Percentiles rank a stretch among this genome's conserved stretches.
These are phyloP conservation scores for Fusarium annulatum DNA, from an alignment of 2,329 filamentous ascomycete species.

Conservation along the genomic window DNA sequence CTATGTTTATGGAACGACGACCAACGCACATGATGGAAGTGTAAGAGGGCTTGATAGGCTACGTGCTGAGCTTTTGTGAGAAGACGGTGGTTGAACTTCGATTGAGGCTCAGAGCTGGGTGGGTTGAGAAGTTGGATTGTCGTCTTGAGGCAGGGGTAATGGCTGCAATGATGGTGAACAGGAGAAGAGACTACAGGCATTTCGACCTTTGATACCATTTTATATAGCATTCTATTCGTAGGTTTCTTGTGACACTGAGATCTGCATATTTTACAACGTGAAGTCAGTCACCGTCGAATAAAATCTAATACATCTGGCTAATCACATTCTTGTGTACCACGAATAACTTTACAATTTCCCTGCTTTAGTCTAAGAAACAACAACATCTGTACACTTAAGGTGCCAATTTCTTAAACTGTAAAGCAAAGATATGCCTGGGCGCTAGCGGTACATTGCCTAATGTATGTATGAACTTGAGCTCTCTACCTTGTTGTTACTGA, in stretches of 20 bases:
- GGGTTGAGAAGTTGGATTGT: background rate
- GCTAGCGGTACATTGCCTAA: accelerated
- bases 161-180: accelerated
- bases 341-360: background rate
- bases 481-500: background rate
- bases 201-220: accelerated
- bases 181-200: accelerated
- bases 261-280: background rate
- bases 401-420: accelerated
- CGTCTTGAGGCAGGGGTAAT: background rate
- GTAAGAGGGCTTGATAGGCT: background rate
- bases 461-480: no score
- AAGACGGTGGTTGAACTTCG: background rate
- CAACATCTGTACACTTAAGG: accelerated
- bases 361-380: background rate
- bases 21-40: background rate
- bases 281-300: accelerated
- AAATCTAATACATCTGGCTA: background rate
- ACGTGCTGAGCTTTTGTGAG: accelerated
- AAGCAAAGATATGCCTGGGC: background rate
- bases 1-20: background rate
- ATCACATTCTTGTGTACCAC: background rate
- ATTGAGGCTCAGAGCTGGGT: background rate
- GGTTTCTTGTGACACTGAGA: accelerated
- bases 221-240: accelerated